Conservation (phyloP, 495 filamentous ascomycete species). For the Aspergillus nanangensis region DNA sequence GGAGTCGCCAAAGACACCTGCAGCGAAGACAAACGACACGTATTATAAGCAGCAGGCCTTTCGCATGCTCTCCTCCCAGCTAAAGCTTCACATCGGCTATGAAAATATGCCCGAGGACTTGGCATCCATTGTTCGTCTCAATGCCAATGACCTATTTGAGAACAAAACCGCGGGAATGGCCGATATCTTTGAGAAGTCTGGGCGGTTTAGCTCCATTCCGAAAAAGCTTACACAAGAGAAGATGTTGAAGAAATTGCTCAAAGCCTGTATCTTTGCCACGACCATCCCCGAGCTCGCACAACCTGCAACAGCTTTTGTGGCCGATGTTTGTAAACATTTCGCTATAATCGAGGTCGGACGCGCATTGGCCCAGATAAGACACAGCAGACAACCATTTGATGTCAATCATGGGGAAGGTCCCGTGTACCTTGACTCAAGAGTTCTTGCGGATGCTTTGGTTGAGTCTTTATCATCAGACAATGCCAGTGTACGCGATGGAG, state of each 20-base stretch:
- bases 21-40: conserved; percentile 67
- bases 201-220: conserved; percentile 72
- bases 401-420: conserved; percentile 82
- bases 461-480: conserved; percentile 84
- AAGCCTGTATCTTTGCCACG: conserved; percentile 79
- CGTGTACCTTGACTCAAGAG: conserved; percentile 74
- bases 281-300: conserved; percentile 75
- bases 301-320: conserved; percentile 66
- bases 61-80: conserved; percentile 74
- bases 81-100: conserved; percentile 84
- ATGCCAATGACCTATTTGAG: conserved; percentile 78
- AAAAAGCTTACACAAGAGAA: conserved; percentile 83
- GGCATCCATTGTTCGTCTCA: conserved; percentile 73
- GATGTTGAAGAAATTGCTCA: conserved; percentile 77
- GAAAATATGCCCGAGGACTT: conserved; percentile 89
- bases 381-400: conserved; percentile 69
- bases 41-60: conserved; percentile 95
- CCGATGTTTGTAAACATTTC: conserved; percentile 82
- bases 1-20: conserved; percentile 63
- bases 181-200: conserved; percentile 58
- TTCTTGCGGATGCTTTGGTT: conserved; percentile 82
- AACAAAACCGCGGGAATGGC: conserved; percentile 61
- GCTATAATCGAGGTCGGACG: conserved; percentile 85
- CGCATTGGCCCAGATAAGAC: conserved; percentile 70
- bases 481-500: conserved; percentile 73